phyloP scores from a whole-genome alignment of 495 filamentous ascomycete genomes.

The Sordaria brevicollis region DNA sequence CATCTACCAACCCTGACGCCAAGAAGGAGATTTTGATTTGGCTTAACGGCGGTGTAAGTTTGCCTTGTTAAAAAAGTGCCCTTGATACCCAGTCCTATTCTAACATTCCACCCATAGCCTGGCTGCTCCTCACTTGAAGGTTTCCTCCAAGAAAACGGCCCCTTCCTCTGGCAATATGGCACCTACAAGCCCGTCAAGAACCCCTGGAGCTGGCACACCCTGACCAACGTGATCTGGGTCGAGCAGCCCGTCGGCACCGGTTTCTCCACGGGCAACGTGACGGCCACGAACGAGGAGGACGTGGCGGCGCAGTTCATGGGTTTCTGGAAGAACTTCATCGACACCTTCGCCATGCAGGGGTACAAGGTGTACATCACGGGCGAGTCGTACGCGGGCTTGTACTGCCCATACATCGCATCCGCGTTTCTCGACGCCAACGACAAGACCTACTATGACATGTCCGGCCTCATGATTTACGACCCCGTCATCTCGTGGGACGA shows the following conservation, averaged over 20 bases:
- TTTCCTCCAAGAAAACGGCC: constrained; percentile 66
- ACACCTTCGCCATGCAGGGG: constrained; percentile 53
- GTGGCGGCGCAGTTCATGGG: constrained; percentile 58
- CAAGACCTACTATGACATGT: constrained; percentile 53
- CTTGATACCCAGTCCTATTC: not conserved
- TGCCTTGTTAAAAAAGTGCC: not conserved
- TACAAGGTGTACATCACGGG: constrained; percentile 60
- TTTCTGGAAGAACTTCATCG: constrained; percentile 60
- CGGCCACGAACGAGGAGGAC: constrained; percentile 53
- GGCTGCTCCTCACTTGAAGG: constrained; percentile 63
- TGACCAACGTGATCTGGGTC: constrained; percentile 68
- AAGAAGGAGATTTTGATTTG: constrained; percentile 65
- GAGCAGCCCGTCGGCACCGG: constrained; percentile 75
- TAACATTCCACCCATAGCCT: too few relatives aligned
- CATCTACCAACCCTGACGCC: constrained; percentile 42
- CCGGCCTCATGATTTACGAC: constrained; percentile 61
- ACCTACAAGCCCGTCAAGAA: constrained; percentile 54
- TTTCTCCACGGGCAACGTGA: constrained; percentile 51
- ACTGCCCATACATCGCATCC: constrained; percentile 70
- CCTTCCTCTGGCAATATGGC: constrained; percentile 64
- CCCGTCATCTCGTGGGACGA: constrained; percentile 47
- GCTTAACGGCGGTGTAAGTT: constrained; percentile 53
- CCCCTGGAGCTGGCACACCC: constrained; percentile 58
- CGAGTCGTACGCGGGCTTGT: constrained; percentile 65
- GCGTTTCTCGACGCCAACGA: constrained; percentile 64